phyloP scores from a whole-genome alignment of 148 eudicot species.

The Pharnaceum exiguum region DNA sequence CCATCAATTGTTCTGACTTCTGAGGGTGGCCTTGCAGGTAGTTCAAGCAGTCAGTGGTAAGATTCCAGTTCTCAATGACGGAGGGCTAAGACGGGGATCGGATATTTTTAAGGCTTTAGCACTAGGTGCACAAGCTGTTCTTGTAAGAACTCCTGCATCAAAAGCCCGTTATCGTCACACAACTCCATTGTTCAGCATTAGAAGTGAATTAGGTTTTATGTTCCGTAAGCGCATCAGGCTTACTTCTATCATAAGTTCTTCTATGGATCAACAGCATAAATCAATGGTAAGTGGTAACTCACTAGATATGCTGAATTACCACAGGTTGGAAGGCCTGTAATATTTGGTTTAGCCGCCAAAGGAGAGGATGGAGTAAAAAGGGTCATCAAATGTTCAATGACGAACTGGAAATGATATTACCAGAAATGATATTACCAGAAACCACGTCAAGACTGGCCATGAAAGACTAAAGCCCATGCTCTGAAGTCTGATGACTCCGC shows the following conservation, averaged over 20 bases:
- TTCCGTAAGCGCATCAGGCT: too few relatives aligned
- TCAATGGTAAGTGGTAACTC: too few relatives aligned
- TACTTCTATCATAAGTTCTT: too few relatives aligned
- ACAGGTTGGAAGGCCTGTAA: slow-evolving; percentile 78
- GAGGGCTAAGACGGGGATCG: slow-evolving; percentile 84
- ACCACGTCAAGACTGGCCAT: slow-evolving; percentile 37
- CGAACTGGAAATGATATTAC: slow-evolving; percentile 75
- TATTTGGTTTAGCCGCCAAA: slow-evolving; percentile 67
- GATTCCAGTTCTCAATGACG: slow-evolving; percentile 68
- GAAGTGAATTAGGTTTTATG: too few relatives aligned
- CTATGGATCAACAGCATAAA: too few relatives aligned
- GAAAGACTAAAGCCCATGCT: slow-evolving; percentile 40
- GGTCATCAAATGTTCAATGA: slow-evolving; percentile 64
- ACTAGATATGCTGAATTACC: too few relatives aligned
- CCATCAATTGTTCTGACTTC: background rate
- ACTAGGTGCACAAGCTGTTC: slow-evolving; percentile 72
- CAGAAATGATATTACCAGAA: slow-evolving; percentile 56
- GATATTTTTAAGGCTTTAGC: slow-evolving; percentile 83
- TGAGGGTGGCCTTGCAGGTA: slow-evolving; percentile 42
- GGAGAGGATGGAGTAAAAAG: slow-evolving; percentile 60
- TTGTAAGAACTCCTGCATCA: slow-evolving; percentile 37
- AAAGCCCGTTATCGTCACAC: background rate
- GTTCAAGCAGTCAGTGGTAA: slow-evolving; percentile 60
- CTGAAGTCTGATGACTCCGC: too few relatives aligned
- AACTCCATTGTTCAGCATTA: background rate